Evolutionary conservation across 257 asterid genomes (phyloP).

Genomic region (Solanum virginianum): DNA sequence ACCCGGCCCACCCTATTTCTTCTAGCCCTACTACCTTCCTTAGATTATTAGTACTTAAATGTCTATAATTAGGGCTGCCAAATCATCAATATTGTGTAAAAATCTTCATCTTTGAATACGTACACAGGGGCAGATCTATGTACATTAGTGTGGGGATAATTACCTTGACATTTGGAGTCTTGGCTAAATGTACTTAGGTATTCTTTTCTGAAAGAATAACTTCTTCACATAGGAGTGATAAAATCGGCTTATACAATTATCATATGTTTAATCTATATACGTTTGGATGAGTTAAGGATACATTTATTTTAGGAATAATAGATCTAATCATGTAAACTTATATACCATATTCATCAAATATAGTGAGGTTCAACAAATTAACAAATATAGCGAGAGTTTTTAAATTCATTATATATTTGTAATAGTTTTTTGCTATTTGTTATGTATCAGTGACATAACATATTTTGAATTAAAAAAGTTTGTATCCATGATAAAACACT

Average conservation of each 20-base stretch:
- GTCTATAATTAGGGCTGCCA: neutral
- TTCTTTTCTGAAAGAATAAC: no score
- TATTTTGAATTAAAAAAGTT: no score
- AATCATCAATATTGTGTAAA: neutral
- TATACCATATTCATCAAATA: no score
- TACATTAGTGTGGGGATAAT: neutral
- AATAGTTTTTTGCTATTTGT: no score
- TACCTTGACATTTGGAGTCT: neutral
- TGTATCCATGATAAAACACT: neutral
- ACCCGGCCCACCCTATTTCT: neutral
- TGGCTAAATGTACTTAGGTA: neutral
- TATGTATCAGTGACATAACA: no score
- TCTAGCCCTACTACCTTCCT: neutral
- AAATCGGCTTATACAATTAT: neutral
- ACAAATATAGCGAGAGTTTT: no score
- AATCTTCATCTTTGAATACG: neutral
- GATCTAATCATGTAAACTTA: fast-evolving
- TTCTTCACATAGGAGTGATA: neutral
- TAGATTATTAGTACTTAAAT: neutral
- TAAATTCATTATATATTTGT: no score
- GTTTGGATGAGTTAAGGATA: neutral
- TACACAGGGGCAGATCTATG: neutral
- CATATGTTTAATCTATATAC: no score
- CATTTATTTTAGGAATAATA: no score
- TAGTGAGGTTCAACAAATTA: neutral